Base-by-base conservation (phyloP, 2,329 filamentous ascomycete genomes). In the Penicillium nordicum region DNA sequence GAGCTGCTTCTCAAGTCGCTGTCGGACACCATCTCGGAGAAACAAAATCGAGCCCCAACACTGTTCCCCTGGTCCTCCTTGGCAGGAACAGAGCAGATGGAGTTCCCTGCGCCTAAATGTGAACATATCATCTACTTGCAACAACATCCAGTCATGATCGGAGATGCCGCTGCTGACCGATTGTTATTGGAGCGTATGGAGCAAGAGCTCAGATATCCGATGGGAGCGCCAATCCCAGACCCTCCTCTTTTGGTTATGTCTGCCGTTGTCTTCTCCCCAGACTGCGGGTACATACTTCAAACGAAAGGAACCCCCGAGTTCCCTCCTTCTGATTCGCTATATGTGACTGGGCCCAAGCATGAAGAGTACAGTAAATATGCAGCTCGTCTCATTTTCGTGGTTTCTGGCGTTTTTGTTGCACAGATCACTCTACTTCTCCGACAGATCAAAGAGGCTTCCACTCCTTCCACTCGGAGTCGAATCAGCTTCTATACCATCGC, bases 71-170 rank as follows among this genome's bases (percentile, higher is more conserved):
- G 91, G 91, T 84, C 86, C 3, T 89, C 90, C 2, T 84, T 84
- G 52, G 76, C 85, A 59, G 84, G 80, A 6, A 75, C 81, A 16
- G 71, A 77, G 55, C 72, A 74, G 34, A 58, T 74, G 40, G 70
- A 75, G 42, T 77, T 76, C 57, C 82, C 85, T 18, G 74, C 82
- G 34, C 90, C 91, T 0, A 88, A 90, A 64, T 99, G 94, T 79
- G 94, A 99, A 73, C 91, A 91, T 68, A 78, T 99, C 48, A 78
- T 96, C 53, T 97, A 92, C 72, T 78, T 93, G 30, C 94, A 97
- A 70, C 78, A 79, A 57, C 75, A 79, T 58, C 77, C 77, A 5
- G 66, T 76, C 12, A 53, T 64, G 14, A 60, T 76, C 12, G 61
- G 64, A 41, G 67, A 66, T 32, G 65, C 61, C 43, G 48, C 69